phyloP scores from a whole-genome alignment of 176 grass and related monocot genomes.

The Thalia dealbata region DNA sequence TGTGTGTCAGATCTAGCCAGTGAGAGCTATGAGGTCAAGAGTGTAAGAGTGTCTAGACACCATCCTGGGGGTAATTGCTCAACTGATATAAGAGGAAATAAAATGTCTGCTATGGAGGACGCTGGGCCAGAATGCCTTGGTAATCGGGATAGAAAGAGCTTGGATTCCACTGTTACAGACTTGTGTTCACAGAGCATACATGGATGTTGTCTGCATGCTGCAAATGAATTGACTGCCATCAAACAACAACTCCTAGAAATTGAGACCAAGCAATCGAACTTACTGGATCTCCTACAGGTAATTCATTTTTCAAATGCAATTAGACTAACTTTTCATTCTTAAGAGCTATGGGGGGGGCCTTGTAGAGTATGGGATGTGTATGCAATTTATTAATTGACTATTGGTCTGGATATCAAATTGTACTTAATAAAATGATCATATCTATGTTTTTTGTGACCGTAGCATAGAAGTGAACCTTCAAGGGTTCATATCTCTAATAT shows the following conservation, averaged over 20 bases:
- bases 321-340: not conserved
- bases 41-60: conserved; percentile 37
- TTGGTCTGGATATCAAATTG: too few species aligned
- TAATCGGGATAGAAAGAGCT: conserved; percentile 36
- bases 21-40: conserved; percentile 70
- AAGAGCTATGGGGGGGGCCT: not conserved
- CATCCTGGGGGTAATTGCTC: conserved; percentile 39
- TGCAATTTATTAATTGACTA: not conserved
- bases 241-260: conserved; percentile 81
- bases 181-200: conserved; percentile 40
- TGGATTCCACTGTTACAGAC: conserved; percentile 58
- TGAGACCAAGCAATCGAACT: conserved; percentile 64
- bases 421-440: too few species aligned
- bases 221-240: conserved; percentile 63
- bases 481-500: too few species aligned
- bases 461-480: too few species aligned
- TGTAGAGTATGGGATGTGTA: not conserved
- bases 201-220: conserved; percentile 56
- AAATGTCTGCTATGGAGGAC: not conserved
- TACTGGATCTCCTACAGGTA: conserved; percentile 78
- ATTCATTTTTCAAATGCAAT: not conserved
- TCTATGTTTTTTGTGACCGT: too few species aligned
- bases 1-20: conserved; percentile 70
- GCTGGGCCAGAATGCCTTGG: conserved; percentile 19
- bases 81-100: conserved; percentile 17